Evolutionary conservation across 768 basidiomycete genomes (phyloP), one percentile per base, ranked within the genome.

Genomic region (Hygrocybe coccinea): DNA sequence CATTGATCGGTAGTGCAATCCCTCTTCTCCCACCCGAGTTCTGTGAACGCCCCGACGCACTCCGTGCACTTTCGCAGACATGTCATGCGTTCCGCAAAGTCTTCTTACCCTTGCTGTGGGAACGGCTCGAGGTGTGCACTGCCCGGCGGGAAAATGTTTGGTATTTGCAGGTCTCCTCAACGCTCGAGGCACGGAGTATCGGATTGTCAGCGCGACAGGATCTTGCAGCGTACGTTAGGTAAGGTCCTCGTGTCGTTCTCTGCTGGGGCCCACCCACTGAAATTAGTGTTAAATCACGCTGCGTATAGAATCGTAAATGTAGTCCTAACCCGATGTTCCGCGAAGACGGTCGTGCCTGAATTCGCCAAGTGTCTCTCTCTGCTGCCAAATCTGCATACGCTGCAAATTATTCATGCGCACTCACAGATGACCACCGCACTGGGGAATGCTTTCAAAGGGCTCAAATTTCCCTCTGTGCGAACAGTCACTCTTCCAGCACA

Each of bases 51-150:
- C 61, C 63, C n/a, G 63, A 69, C 29, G 59, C 56, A 10, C 60
- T 74, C 12, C 64, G 71, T 1, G 65, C 69, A 5, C 64, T 74
- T 5, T 73, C 74, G 0, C 74, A 74, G 53, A 71, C 71, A 0
- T 71, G 69, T 52, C 59, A 54, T 19, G 45, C 58, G 0, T 67
- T 70, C 44, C 62, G 72, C 9, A 37, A 50, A 1, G 47, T 67
- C 0, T 72, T 72, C 44, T 59, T 70, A 2, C 67, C 67, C 1
- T 50, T 69, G 44, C 49, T 68, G 0, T 75, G 69, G 70, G 63
- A 69, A 46, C 57, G 65, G 9, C 58, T 74, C 24, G 67, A 73
- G 41, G 67, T 64, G 0, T 72, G 70, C 44, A 46, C 17, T 55
- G 64, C 63, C 3, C 56, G 50, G 2, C 59, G 49, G 22, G 25